These are phyloP conservation scores for Moricandia arvensis DNA, from an alignment of 345 rosid species.

Conservation along the genomic window DNA sequence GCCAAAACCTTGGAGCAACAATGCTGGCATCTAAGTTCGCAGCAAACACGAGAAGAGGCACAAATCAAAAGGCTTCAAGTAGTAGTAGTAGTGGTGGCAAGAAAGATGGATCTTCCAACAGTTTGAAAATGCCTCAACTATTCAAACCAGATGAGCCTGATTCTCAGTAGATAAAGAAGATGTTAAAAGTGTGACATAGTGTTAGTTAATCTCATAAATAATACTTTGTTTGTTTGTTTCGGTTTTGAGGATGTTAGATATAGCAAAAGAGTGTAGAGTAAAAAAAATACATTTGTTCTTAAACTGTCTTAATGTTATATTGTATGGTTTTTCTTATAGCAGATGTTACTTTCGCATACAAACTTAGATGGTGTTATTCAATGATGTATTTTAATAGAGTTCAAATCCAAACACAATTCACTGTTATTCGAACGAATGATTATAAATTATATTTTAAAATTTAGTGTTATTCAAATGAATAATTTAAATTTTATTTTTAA, in stretches of 20 bases:
- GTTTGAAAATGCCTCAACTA: constrained; percentile 72
- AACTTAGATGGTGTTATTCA: too few relatives aligned
- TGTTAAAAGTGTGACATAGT: constrained; percentile 28
- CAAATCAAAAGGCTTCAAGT: constrained; percentile 41
- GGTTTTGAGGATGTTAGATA: background rate
- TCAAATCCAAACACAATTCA: too few relatives aligned
- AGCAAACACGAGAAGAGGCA: constrained; percentile 56
- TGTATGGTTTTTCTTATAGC: background rate
- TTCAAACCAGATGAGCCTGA: constrained; percentile 81
- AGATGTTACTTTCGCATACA: background rate
- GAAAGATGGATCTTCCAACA: constrained; percentile 46
- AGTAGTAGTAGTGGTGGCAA: constrained; percentile 28
- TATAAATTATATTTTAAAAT: too few relatives aligned
- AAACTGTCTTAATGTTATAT: constrained; percentile 13
- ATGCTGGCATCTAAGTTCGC: constrained; percentile 70
- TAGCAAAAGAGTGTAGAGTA: constrained; percentile 24
- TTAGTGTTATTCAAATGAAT: too few relatives aligned
- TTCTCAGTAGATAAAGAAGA: constrained; percentile 44
- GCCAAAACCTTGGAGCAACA: constrained; percentile 56
- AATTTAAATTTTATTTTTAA: too few relatives aligned
- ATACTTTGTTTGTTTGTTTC: background rate
- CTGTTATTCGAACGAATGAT: too few relatives aligned
- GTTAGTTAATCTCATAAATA: background rate
- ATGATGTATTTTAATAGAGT: too few relatives aligned
- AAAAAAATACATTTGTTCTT: constrained; percentile 7